These are phyloP conservation scores for Calonectria ilicicola DNA, from an alignment of 2,329 filamentous ascomycete species.

Conservation along the genomic window DNA sequence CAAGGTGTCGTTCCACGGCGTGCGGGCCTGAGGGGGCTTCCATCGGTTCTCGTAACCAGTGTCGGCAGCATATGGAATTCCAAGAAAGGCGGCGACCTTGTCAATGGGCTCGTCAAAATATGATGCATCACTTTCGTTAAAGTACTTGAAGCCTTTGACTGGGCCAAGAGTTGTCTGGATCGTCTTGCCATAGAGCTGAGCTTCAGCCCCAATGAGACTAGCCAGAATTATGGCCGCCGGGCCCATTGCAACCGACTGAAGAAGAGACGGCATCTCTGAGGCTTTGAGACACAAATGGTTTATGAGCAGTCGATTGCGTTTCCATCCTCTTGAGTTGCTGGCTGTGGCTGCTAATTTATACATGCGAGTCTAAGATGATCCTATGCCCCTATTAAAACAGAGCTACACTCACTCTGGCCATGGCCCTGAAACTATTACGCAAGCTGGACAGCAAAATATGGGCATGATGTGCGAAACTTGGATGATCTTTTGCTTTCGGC, in stretches of 20 bases:
- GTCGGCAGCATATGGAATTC: constrained; percentile 13
- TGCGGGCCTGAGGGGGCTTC: constrained; percentile 3
- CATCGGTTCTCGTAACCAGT: constrained; percentile 10
- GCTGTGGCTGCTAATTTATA: not conserved
- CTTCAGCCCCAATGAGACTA: not conserved
- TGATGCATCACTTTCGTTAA: not conserved
- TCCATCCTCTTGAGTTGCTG: not conserved
- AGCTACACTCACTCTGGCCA: not conserved
- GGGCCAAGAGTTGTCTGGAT: not conserved
- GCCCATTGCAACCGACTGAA: not conserved
- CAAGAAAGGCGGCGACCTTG: not conserved
- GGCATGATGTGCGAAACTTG: not conserved
- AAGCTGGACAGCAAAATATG: not conserved
- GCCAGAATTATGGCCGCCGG: not conserved
- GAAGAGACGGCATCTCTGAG: not conserved
- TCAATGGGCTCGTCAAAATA: not conserved
- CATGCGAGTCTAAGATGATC: not conserved
- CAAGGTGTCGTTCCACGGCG: constrained; percentile 9
- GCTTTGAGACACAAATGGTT: too few relatives aligned
- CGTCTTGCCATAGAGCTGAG: not conserved
- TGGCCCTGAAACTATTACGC: not conserved
- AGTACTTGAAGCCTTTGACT: constrained; percentile 4
- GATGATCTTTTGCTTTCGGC: not conserved
- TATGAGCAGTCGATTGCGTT: not conserved
- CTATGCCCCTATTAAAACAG: not conserved